Conservation (phyloP, 192 early-diverging fungal species). For the Rhizoclosmatium sp. region DNA sequence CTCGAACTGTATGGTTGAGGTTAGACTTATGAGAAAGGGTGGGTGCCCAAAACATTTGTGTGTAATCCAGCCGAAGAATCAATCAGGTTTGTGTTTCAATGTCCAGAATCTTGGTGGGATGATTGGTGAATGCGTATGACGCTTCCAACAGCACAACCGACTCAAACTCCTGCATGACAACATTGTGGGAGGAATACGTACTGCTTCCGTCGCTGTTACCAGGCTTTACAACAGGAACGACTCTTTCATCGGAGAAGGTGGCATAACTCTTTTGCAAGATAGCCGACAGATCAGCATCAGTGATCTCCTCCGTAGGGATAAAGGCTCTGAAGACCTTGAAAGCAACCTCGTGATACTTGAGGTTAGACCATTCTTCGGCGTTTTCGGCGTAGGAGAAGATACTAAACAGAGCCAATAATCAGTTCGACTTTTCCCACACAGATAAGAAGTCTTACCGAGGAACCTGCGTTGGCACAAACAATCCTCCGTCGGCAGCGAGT, state of each 20-base stretch:
- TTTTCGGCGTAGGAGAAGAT: not conserved
- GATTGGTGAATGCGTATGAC: too few relatives aligned
- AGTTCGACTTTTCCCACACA: too few relatives aligned
- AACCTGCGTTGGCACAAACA: constrained; percentile 89
- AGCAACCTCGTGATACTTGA: constrained; percentile 85
- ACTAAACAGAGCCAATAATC: constrained; percentile 12
- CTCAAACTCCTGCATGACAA: too few relatives aligned
- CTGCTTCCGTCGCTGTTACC: constrained; percentile 16
- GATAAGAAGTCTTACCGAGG: constrained; percentile 65
- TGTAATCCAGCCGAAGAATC: too few relatives aligned
- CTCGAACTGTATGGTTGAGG: constrained; percentile 36
- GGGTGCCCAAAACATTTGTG: not conserved
- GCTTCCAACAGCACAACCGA: too few relatives aligned
- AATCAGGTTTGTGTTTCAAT: too few relatives aligned
- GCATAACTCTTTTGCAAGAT: constrained; percentile 57
- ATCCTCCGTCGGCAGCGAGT: constrained; percentile 90
- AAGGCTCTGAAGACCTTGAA: constrained; percentile 83
- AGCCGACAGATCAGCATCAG: constrained; percentile 69
- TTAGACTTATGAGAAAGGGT: not conserved
- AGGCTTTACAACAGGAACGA: constrained; percentile 23
- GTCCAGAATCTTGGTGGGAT: too few relatives aligned
- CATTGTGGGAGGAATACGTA: not conserved
- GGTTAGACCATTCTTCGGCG: constrained; percentile 64
- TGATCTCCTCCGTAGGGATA: constrained; percentile 81
- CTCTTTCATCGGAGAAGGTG: constrained; percentile 1